A percentile compares a stretch with the other conserved stretches of the same genome.
Evolutionary conservation across 2,329 filamentous ascomycete species (phyloP).

Genomic region (Ascochyta koolunga): DNA sequence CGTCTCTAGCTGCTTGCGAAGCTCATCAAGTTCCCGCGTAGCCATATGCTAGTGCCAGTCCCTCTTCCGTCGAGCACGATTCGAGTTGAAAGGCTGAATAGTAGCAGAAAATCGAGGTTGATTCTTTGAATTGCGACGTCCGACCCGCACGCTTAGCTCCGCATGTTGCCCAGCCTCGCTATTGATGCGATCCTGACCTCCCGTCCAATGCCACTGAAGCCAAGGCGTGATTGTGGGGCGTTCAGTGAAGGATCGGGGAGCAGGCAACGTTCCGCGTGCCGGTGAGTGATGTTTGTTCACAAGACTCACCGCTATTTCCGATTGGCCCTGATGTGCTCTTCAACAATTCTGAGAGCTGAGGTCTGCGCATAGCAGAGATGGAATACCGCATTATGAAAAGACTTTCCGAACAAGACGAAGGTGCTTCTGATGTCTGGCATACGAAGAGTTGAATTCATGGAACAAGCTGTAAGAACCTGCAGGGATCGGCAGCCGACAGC

Average conservation of each 20-base stretch:
- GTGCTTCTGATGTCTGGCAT: neutral
- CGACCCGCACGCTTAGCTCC: conserved; percentile 25
- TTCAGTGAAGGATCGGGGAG: conserved; percentile 3
- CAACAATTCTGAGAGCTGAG: neutral
- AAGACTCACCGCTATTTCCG: conserved; percentile 32
- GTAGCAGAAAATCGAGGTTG: conserved; percentile 8
- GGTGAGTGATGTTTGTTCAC: conserved; percentile 14
- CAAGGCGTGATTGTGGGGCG: conserved; percentile 20
- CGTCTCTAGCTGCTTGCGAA: conserved; percentile 41
- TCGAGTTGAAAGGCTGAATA: conserved; percentile 5
- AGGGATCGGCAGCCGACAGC: neutral
- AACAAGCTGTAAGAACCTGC: conserved; percentile 2
- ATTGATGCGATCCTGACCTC: conserved; percentile 10
- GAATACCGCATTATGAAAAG: neutral
- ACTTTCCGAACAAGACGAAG: neutral
- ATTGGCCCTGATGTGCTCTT: conserved; percentile 13
- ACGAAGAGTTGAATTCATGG: neutral
- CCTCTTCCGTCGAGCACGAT: conserved; percentile 10
- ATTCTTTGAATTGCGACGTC: conserved; percentile 5
- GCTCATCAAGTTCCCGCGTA: conserved; percentile 37
- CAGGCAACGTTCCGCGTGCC: conserved; percentile 11
- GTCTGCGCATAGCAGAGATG: neutral
- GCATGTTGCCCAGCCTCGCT: conserved; percentile 26
- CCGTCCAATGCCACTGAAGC: conserved; percentile 25
- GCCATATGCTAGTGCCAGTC: conserved; percentile 27